A percentile compares a stretch with the other conserved stretches of the same genome.
Evolutionary conservation across 331 rosid species (phyloP).

Genomic region (Quercus lobata): DNA sequence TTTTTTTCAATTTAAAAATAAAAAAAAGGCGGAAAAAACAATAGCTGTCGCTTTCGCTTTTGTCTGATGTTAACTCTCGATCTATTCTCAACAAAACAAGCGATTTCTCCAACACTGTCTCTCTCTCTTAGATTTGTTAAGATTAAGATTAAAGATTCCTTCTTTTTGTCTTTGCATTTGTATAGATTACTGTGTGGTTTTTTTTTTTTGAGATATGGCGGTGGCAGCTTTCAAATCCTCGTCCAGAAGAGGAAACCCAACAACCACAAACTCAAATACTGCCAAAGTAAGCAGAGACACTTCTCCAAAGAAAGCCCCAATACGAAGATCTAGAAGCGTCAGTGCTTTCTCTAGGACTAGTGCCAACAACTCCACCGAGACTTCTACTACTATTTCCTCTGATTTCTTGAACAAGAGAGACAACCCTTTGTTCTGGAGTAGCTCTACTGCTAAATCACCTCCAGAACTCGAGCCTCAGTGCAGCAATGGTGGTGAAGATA

Average conservation of each 20-base stretch:
- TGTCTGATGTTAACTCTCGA: too few species aligned
- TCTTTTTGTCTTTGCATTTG: neutral
- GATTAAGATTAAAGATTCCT: neutral
- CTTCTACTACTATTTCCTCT: conserved; percentile 21
- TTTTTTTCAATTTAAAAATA: too few species aligned
- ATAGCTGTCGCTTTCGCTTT: too few species aligned
- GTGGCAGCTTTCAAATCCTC: conserved; percentile 83
- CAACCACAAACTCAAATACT: conserved; percentile 8
- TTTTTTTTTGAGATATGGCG: conserved; percentile 40
- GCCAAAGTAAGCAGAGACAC: conserved; percentile 17
- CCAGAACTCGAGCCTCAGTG: neutral
- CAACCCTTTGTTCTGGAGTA: conserved; percentile 71
- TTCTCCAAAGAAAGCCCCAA: conserved; percentile 37
- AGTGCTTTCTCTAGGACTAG: conserved; percentile 52
- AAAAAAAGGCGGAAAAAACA: too few species aligned
- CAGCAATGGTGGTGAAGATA: conserved; percentile 5
- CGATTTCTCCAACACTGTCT: too few species aligned
- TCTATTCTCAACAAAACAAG: too few species aligned
- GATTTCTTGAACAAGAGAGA: conserved; percentile 80
- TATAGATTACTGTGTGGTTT: too few species aligned
- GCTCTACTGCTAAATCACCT: conserved; percentile 8
- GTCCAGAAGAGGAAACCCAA: conserved; percentile 48
- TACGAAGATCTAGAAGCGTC: conserved; percentile 77
- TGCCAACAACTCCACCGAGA: neutral
- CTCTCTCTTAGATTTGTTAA: too few species aligned